These are phyloP conservation scores for Quercus alba DNA, from an alignment of 306 rosid genomes.

Conservation along the genomic window DNA sequence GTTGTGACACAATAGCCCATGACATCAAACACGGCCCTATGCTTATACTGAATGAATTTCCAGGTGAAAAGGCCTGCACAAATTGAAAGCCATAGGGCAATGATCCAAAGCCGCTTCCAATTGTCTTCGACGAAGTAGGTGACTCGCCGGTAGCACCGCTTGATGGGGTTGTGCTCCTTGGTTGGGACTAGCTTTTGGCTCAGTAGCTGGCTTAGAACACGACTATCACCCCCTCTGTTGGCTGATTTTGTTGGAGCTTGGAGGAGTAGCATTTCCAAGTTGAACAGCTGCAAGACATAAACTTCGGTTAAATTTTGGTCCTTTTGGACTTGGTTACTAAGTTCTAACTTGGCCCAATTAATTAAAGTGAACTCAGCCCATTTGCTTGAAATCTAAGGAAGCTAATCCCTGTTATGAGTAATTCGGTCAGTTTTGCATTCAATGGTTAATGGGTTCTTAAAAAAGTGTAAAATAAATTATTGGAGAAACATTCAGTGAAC, in stretches of 20 bases:
- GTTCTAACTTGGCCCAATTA: too few relatives aligned
- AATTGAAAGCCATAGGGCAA: slow-evolving; percentile 59
- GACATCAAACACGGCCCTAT: slow-evolving; percentile 57
- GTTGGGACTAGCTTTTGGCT: slow-evolving; percentile 83
- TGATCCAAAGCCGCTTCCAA: slow-evolving; percentile 74
- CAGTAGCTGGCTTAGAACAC: slow-evolving; percentile 58
- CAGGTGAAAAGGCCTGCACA: slow-evolving; percentile 72
- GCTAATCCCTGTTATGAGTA: too few relatives aligned
- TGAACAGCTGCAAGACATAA: slow-evolving; percentile 50
- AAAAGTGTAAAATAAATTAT: too few relatives aligned
- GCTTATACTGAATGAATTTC: slow-evolving; percentile 73
- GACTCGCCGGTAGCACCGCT: slow-evolving; percentile 35
- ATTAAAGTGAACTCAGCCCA: too few relatives aligned
- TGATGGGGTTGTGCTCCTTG: slow-evolving; percentile 71
- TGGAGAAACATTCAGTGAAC: too few relatives aligned
- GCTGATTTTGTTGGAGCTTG: slow-evolving; percentile 73
- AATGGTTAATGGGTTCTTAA: too few relatives aligned
- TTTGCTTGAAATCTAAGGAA: too few relatives aligned
- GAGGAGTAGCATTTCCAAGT: slow-evolving; percentile 76
- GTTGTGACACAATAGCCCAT: slow-evolving; percentile 86
- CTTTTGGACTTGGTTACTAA: too few relatives aligned
- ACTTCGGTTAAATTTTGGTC: too few relatives aligned
- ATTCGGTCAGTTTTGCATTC: too few relatives aligned
- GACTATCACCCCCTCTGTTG: slow-evolving; percentile 50
- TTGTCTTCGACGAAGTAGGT: slow-evolving; percentile 71